Evolutionary conservation across 2,329 filamentous ascomycete genomes (phyloP), one percentile per base, ranked within the genome.

Genomic region (Trichophyton simii): DNA sequence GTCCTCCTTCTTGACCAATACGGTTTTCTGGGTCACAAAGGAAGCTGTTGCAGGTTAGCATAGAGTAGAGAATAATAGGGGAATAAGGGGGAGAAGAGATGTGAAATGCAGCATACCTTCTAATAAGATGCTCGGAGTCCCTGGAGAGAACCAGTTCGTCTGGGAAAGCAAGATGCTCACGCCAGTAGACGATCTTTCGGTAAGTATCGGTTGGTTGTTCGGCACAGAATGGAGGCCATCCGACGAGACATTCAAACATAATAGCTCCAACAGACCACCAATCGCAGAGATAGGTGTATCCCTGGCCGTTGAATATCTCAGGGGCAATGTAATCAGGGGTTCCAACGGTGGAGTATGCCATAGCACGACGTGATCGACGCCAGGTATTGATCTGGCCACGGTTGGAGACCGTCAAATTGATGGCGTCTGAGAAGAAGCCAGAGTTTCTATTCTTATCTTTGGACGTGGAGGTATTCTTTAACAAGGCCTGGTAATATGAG

Each of bases 201-300:
- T 99, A 99, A 1, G 94, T 97, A 74, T 97, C 94, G 72, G 95
- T 92, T 63, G 91, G 89, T 72, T 97, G 92, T 74, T 99, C 94
- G 20, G 94, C 92, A 74, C 94, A 99, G 83, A 99, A 99, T 34
- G 94, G 94, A 61, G 94, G 94, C 94, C 94, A 99, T 69, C 94
- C 94, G 64, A 99, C 91, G 67, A 99, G 81, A 75, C 94, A 99
- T 76, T 99, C 94, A 70, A 97, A 99, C 94, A 99, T 97, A 77
- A 99, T 99, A 52, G 94, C 96, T 60, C 94, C 94, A 58, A 99
- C 83, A 22, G 89, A 95, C 94, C 94, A 99, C 94, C 94, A 99
- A 79, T 99, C 94, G 73, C 94, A 99, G 72, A 95, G 87, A 70
- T 92, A 96, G 62, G 90, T 89, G 78, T 99, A 99, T 57, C 94